Percentiles rank a stretch among this genome's conserved stretches.
These are phyloP conservation scores for Aspergillus coremiiformis DNA, from an alignment of 495 filamentous ascomycete genomes.

Conservation along the genomic window DNA sequence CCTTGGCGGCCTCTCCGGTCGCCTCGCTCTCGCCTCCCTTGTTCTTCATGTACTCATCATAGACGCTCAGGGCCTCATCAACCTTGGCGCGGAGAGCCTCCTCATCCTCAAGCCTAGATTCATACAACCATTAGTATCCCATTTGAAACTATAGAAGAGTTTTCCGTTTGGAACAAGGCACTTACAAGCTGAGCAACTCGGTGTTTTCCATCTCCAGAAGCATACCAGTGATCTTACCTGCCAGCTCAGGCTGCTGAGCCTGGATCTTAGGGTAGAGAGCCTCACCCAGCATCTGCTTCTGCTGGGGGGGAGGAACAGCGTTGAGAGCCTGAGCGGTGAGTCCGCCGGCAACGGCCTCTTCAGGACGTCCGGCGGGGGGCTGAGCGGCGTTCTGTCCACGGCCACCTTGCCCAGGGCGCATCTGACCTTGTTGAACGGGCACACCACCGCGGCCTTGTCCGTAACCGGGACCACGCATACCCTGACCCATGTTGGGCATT, in stretches of 20 bases:
- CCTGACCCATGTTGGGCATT: conserved; percentile 56
- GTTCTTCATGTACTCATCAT: conserved; percentile 96
- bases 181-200: conserved; percentile 93
- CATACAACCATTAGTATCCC: conserved; percentile 20
- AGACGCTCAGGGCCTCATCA: conserved; percentile 90
- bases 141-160: neutral
- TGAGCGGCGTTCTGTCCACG: conserved; percentile 30
- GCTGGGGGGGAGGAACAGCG: conserved; percentile 56
- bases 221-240: conserved; percentile 99
- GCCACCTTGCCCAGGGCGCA: conserved; percentile 41
- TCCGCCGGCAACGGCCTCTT: conserved; percentile 22
- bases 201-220: conserved; percentile 96
- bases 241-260: conserved; percentile 83
- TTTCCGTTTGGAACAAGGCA: conserved; percentile 19
- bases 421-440: conserved; percentile 40
- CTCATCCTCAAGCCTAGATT: conserved; percentile 75
- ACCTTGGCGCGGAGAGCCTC: conserved; percentile 88
- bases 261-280: conserved; percentile 97
- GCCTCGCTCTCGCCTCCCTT: conserved; percentile 38
- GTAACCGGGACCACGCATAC: conserved; percentile 62
- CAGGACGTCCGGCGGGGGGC: conserved; percentile 29
- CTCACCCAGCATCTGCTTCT: conserved; percentile 98
- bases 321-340: conserved; percentile 41
- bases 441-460: conserved; percentile 44
- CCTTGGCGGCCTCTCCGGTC: conserved; percentile 31